phyloP scores from a whole-genome alignment of 2,329 filamentous ascomycete genomes.

The Cordyceps pruinosa region DNA sequence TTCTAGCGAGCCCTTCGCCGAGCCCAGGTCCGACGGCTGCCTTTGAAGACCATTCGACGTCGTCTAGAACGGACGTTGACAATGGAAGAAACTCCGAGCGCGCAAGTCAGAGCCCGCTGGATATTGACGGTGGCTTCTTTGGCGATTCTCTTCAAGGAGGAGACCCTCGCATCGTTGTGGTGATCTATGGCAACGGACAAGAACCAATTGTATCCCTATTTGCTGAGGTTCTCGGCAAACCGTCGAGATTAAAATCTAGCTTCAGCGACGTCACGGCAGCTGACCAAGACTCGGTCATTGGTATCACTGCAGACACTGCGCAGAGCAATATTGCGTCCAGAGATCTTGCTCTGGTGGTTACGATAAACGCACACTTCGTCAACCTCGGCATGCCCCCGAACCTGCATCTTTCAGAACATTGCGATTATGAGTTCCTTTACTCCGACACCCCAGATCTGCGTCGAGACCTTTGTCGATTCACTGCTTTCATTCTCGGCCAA shows the following conservation, averaged over 20 bases:
- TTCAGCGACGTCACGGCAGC: conserved; percentile 47
- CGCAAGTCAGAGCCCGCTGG: conserved; percentile 26
- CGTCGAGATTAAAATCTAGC: conserved; percentile 51
- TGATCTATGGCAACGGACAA: conserved; percentile 65
- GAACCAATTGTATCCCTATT: conserved; percentile 68
- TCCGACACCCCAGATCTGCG: conserved; percentile 65
- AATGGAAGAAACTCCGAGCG: conserved; percentile 29
- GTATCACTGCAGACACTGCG: conserved; percentile 52
- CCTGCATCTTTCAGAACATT: conserved; percentile 54
- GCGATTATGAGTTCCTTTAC: conserved; percentile 85
- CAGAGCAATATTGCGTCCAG: conserved; percentile 51
- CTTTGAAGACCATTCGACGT: conserved; percentile 17
- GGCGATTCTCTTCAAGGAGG: conserved; percentile 43
- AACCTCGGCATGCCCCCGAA: conserved; percentile 65
- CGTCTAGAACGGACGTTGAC: conserved; percentile 27
- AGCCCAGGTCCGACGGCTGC: conserved; percentile 20
- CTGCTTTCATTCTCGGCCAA: conserved; percentile 74
- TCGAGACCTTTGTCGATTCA: conserved; percentile 69
- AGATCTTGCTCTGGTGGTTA: conserved; percentile 52
- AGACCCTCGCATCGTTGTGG: conserved; percentile 53
- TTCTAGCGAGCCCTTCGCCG: conserved; percentile 28
- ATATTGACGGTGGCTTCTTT: conserved; percentile 33
- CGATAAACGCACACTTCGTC: conserved; percentile 72
- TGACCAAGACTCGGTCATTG: conserved; percentile 60
- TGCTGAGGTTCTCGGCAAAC: conserved; percentile 72